Conservation (phyloP, 2,329 filamentous ascomycete genomes). For the Zymoseptoria brevis region DNA sequence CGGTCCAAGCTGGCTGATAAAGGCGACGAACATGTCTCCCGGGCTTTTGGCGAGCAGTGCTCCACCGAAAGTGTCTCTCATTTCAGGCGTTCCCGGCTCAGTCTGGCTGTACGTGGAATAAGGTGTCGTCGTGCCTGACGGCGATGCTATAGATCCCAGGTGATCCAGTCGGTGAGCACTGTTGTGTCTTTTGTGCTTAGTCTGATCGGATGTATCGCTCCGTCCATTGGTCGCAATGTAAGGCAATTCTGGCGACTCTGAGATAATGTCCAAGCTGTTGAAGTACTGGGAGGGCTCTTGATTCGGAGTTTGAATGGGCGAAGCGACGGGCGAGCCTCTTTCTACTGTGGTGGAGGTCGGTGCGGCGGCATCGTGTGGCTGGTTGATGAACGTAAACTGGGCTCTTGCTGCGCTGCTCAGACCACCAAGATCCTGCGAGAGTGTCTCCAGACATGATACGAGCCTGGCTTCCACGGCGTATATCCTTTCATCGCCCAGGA, state of each 20-base stretch:
- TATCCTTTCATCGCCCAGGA: conserved; percentile 68
- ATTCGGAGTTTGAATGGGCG: neutral
- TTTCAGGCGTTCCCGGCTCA: neutral
- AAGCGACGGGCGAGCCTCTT: neutral
- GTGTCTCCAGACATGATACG: conserved; percentile 72
- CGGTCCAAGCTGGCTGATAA: conserved; percentile 80
- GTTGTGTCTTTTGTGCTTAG: neutral
- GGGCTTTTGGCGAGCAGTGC: conserved; percentile 31
- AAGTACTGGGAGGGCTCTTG: conserved; percentile 10
- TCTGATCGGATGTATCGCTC: neutral
- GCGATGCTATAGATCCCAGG: neutral
- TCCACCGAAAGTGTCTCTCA: neutral
- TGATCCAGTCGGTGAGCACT: neutral
- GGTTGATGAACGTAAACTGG: conserved; percentile 75
- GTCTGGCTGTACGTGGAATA: neutral
- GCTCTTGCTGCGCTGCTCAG: conserved; percentile 81
- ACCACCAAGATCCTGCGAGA: conserved; percentile 84
- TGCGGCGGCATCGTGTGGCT: conserved; percentile 31
- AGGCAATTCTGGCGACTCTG: conserved; percentile 31
- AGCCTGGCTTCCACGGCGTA: conserved; percentile 72
- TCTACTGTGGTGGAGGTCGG: neutral
- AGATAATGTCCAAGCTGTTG: conserved; percentile 36
- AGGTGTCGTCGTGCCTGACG: neutral
- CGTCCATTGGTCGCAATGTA: neutral
- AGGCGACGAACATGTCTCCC: conserved; percentile 82